phyloP scores from a whole-genome alignment of 2,329 filamentous ascomycete species.

The Ramularia collo-cygni region DNA sequence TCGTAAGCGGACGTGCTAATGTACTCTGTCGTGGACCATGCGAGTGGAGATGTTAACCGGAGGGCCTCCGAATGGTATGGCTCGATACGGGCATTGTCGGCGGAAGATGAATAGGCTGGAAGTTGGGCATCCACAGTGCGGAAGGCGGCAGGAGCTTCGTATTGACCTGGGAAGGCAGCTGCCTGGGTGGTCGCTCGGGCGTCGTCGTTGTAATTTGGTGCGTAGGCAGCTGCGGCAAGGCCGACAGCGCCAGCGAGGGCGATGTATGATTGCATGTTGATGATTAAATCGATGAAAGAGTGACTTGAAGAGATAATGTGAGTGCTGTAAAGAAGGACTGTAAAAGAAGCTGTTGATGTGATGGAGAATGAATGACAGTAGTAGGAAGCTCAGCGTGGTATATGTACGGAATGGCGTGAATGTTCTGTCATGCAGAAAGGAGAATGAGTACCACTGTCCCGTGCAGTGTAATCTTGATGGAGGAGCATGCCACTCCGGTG shows the following conservation, averaged over 20 bases:
- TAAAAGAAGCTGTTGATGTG: neutral
- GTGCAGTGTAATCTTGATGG: conserved; percentile 1
- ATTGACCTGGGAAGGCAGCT: neutral
- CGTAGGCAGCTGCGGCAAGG: neutral
- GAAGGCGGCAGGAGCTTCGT: neutral
- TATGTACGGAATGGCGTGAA: neutral
- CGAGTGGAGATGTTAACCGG: too few species aligned
- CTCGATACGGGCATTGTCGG: neutral
- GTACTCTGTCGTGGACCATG: too few species aligned
- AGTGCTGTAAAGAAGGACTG: neutral
- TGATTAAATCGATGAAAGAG: neutral
- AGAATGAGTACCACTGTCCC: conserved; percentile 1
- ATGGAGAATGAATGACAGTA: neutral
- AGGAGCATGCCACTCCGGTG: neutral
- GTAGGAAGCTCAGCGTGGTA: neutral
- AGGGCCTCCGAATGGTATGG: neutral
- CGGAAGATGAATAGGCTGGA: neutral
- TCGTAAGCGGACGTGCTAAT: conserved; percentile 5
- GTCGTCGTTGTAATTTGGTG: neutral
- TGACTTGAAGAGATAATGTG: neutral
- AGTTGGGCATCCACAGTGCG: neutral
- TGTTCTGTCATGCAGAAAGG: neutral
- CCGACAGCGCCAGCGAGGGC: conserved; percentile 1
- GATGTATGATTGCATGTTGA: conserved; percentile 1
- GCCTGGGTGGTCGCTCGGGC: neutral